Evolutionary conservation across 768 basidiomycete species (phyloP).

Genomic region (Russula sp.): DNA sequence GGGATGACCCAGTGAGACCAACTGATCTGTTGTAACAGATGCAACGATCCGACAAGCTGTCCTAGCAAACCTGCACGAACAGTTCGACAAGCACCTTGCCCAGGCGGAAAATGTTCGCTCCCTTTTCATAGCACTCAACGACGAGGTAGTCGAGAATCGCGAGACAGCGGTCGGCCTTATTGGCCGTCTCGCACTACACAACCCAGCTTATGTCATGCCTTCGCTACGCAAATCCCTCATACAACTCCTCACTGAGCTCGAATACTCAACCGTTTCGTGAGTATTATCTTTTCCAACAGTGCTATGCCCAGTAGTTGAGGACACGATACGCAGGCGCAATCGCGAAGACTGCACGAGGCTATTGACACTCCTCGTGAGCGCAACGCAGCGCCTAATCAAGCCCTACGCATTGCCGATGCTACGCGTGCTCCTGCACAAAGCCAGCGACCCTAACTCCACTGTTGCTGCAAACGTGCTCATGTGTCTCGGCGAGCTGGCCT

Average conservation of each 20-base stretch:
- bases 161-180: constrained; percentile 87
- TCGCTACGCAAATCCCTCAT: constrained; percentile 92
- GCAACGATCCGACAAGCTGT: constrained; percentile 79
- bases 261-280: constrained; percentile 86
- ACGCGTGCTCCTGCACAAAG: constrained; percentile 85
- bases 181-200: constrained; percentile 88
- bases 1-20: background rate
- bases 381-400: constrained; percentile 90
- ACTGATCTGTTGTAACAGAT: constrained; percentile 2
- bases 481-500: constrained; percentile 90
- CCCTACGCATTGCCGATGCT: constrained; percentile 94
- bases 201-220: constrained; percentile 99
- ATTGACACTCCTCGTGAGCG: constrained; percentile 82
- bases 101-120: constrained; percentile 98
- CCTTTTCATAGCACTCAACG: constrained; percentile 94
- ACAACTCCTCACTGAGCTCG: constrained; percentile 91
- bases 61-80: constrained; percentile 78
- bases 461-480: constrained; percentile 91
- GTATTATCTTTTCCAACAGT: constrained; percentile 32
- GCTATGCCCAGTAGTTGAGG: constrained; percentile 10
- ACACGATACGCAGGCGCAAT: constrained; percentile 51
- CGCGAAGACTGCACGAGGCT: constrained; percentile 91
- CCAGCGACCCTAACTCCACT: constrained; percentile 74
- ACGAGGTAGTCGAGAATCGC: constrained; percentile 92
- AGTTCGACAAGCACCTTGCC: constrained; percentile 94